These are phyloP conservation scores for Silene coronaria DNA, from an alignment of 179 eudicot species.

Conservation along the genomic window DNA sequence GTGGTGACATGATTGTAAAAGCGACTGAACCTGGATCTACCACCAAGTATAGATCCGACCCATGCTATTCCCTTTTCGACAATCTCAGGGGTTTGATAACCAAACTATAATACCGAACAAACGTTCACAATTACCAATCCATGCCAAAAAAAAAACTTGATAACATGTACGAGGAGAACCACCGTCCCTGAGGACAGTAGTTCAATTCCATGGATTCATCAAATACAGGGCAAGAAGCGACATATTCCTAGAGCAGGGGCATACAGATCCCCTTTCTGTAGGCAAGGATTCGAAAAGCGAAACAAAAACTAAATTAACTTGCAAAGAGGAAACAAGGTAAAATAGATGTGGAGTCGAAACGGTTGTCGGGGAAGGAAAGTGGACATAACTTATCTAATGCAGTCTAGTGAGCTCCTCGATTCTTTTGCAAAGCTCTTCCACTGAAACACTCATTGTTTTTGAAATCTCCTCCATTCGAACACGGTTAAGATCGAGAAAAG, in stretches of 20 bases:
- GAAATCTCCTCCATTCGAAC: slow-evolving; percentile 88
- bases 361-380: neutral
- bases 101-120: too few relatives aligned
- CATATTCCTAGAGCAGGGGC: neutral
- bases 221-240: slow-evolving; percentile 4
- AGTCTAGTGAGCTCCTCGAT: slow-evolving; percentile 92
- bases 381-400: slow-evolving; percentile 30
- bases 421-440: slow-evolving; percentile 93
- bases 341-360: neutral
- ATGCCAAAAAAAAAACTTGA: neutral
- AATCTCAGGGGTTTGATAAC: too few relatives aligned
- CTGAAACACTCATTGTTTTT: slow-evolving; percentile 56
- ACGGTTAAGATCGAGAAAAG: slow-evolving; percentile 81
- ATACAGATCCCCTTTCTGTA: neutral
- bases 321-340: neutral
- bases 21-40: too few relatives aligned
- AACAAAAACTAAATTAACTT: neutral
- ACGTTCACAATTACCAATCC: neutral
- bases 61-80: too few relatives aligned
- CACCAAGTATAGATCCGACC: too few relatives aligned
- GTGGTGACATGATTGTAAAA: too few relatives aligned
- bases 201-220: neutral
- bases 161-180: neutral
- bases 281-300: too few relatives aligned
- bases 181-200: neutral